Conservation (phyloP, 139 green algal species). For the Chlamydomonas sp. region DNA sequence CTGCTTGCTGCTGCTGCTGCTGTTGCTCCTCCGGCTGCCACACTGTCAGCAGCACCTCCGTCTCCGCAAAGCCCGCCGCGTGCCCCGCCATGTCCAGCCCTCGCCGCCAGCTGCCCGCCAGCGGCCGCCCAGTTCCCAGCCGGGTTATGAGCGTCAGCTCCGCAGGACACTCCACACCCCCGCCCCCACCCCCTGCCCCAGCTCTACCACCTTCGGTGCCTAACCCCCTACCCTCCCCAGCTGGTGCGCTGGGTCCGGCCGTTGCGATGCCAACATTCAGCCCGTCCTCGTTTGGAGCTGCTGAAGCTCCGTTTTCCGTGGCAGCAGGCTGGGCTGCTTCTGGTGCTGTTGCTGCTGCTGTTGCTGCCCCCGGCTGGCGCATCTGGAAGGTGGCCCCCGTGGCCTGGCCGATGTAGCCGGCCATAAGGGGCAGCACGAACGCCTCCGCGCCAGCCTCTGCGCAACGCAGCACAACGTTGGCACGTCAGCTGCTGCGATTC, state of each 20-base stretch:
- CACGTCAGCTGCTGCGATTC: neutral
- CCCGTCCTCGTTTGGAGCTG: too few relatives aligned
- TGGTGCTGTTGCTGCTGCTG: neutral
- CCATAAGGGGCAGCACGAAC: constrained; percentile 28
- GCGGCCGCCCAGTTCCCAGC: neutral
- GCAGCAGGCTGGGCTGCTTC: neutral
- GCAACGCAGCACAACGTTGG: neutral
- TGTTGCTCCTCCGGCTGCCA: neutral
- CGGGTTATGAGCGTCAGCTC: constrained; percentile 5
- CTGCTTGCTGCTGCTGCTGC: neutral
- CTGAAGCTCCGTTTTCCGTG: too few relatives aligned
- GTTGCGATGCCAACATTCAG: too few relatives aligned
- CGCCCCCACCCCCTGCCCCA: neutral
- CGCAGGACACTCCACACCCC: neutral
- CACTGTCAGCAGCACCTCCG: constrained; percentile 6
- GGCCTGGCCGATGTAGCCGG: constrained; percentile 9
- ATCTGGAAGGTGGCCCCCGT: neutral
- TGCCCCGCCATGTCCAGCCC: neutral
- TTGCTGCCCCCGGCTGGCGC: too few relatives aligned
- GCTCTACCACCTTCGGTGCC: neutral
- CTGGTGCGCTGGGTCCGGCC: too few relatives aligned
- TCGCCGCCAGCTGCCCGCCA: constrained; percentile 19
- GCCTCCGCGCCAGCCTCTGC: constrained; percentile 14
- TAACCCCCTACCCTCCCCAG: neutral
- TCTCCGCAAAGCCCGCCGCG: constrained; percentile 18